Percentiles rank a stretch among this genome's conserved stretches.
Conservation (phyloP, 805 yeast genomes). For the Metschnikowia kofuensis region DNA sequence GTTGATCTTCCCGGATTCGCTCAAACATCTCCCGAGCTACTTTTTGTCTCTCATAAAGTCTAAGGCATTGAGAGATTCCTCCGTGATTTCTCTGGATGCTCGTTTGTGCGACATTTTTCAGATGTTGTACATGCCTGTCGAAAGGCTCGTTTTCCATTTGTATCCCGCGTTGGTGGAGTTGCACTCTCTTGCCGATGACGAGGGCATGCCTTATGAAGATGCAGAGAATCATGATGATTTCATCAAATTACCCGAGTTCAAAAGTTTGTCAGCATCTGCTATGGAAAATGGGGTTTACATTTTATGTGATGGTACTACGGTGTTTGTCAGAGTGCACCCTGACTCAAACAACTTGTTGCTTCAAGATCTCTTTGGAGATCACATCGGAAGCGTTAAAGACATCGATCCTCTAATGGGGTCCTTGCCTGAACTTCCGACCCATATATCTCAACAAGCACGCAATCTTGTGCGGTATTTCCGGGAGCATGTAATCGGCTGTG, state of each 20-base stretch:
- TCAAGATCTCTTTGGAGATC: slow-evolving; percentile 68
- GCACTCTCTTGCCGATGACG: slow-evolving; percentile 60
- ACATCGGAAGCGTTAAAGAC: slow-evolving; percentile 42
- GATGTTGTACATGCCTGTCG: slow-evolving; percentile 53
- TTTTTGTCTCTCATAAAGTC: slow-evolving; percentile 69
- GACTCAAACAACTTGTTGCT: slow-evolving; percentile 64
- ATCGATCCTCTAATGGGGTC: slow-evolving; percentile 51
- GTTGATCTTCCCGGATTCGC: slow-evolving; percentile 76
- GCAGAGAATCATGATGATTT: slow-evolving; percentile 42
- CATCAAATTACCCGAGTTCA: slow-evolving; percentile 50
- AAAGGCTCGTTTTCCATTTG: slow-evolving; percentile 56
- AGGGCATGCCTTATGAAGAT: slow-evolving; percentile 32
- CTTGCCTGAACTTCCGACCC: slow-evolving; percentile 69
- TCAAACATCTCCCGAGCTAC: slow-evolving; percentile 67
- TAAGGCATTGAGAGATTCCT: slow-evolving; percentile 52
- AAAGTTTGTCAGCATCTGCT: slow-evolving; percentile 41
- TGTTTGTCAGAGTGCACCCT: slow-evolving; percentile 66
- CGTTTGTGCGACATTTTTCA: slow-evolving; percentile 55
- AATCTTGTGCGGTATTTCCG: slow-evolving; percentile 58
- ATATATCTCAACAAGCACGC: slow-evolving; percentile 64
- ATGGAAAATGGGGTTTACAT: slow-evolving; percentile 75
- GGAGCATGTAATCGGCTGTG: slow-evolving; percentile 26
- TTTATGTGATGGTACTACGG: slow-evolving; percentile 62
- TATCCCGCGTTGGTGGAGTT: slow-evolving; percentile 80
- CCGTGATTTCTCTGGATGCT: slow-evolving; percentile 55